phyloP scores from a whole-genome alignment of 2,329 filamentous ascomycete genomes.

The Drechslerella dactyloides region DNA sequence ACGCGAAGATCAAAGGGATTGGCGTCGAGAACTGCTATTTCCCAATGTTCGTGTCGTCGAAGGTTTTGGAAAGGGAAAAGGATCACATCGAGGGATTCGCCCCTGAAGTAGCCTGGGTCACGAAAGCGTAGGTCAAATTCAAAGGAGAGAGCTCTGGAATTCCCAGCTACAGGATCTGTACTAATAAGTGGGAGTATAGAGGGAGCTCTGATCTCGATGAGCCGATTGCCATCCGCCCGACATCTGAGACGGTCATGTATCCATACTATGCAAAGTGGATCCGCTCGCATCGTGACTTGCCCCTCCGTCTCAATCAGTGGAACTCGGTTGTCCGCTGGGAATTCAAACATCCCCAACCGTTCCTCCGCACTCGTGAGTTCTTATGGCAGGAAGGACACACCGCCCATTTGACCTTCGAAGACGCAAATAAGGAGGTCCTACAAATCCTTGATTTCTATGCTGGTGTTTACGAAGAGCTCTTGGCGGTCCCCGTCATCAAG shows the following conservation, averaged over 20 bases:
- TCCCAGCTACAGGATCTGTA: not conserved
- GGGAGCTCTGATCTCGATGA: slow-evolving; percentile 92
- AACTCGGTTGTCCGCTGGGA: slow-evolving; percentile 96
- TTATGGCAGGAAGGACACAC: slow-evolving; percentile 98
- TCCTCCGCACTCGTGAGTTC: slow-evolving; percentile 92
- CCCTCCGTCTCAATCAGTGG: slow-evolving; percentile 95
- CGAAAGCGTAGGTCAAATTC: slow-evolving; percentile 70
- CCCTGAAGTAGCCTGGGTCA: slow-evolving; percentile 87
- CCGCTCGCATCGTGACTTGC: slow-evolving; percentile 91
- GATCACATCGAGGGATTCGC: slow-evolving; percentile 99
- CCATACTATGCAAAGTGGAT: slow-evolving; percentile 97
- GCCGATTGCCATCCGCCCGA: slow-evolving; percentile 72
- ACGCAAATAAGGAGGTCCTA: slow-evolving; percentile 82
- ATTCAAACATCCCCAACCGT: slow-evolving; percentile 86
- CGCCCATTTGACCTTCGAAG: slow-evolving; percentile 83
- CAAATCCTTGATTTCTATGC: slow-evolving; percentile 94
- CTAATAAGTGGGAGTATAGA: slow-evolving; percentile 60
- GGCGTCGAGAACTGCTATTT: slow-evolving; percentile 96
- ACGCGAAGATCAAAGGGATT: slow-evolving; percentile 77
- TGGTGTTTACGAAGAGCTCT: slow-evolving; percentile 86
- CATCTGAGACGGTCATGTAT: slow-evolving; percentile 85
- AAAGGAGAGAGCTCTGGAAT: not conserved
- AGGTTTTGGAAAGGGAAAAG: slow-evolving; percentile 85
- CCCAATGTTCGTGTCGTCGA: slow-evolving; percentile 90
- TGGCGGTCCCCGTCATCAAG: slow-evolving; percentile 92